Evolutionary conservation across 2,329 filamentous ascomycete species (phyloP).

Genomic region (Fusarium brachygibbosum): DNA sequence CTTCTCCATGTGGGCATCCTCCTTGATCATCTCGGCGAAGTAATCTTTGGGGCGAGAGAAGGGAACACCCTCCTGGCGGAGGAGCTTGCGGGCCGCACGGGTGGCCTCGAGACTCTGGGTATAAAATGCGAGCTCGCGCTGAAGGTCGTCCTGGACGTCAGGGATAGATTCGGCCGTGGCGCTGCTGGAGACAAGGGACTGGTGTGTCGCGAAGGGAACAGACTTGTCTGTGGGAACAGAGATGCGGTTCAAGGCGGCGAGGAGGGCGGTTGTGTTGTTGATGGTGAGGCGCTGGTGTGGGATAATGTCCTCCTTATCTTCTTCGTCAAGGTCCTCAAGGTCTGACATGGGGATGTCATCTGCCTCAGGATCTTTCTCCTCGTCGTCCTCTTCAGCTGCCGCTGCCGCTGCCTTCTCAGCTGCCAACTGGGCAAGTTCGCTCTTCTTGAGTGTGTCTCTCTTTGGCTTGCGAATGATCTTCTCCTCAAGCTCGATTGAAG

Average conservation of each 20-base stretch:
- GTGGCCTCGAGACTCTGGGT: conserved; percentile 87
- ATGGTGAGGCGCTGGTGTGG: conserved; percentile 95
- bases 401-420: conserved; percentile 38
- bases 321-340: conserved; percentile 80
- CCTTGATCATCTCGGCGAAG: conserved; percentile 99
- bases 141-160: conserved; percentile 91
- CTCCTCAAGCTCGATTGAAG: conserved; percentile 82
- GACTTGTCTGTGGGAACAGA: conserved; percentile 72
- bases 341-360: conserved; percentile 93
- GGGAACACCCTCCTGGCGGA: conserved; percentile 84
- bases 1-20: conserved; percentile 97
- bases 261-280: conserved; percentile 93
- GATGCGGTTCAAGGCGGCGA: conserved; percentile 83
- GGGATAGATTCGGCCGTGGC: conserved; percentile 76
- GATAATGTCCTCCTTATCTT: conserved; percentile 87
- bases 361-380: conserved; percentile 79
- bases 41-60: conserved; percentile 95
- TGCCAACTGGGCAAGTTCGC: conserved; percentile 41
- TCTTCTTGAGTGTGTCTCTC: conserved; percentile 61
- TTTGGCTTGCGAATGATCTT: conserved; percentile 69
- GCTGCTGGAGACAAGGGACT: conserved; percentile 77
- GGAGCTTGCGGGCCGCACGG: conserved; percentile 75
- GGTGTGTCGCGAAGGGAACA: conserved; percentile 86
- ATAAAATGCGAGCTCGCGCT: conserved; percentile 94
- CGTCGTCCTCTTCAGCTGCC: conserved; percentile 56